Percentiles rank a stretch among this genome's conserved stretches.
phyloP scores from a whole-genome alignment of 441 rosid genomes.

The Pelargonium cotyledonis region DNA sequence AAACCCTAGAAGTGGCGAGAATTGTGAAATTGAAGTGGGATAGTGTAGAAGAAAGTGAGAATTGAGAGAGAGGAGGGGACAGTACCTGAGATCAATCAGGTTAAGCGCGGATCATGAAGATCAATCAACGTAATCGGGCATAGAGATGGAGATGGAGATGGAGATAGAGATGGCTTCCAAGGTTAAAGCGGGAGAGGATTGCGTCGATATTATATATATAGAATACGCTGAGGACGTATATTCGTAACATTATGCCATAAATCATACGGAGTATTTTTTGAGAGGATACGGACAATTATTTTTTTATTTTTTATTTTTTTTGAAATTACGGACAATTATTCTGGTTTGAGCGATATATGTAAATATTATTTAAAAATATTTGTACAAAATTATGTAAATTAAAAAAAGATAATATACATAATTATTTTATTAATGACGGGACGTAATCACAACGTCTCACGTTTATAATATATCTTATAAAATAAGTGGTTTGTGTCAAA shows the following conservation, averaged over 20 bases:
- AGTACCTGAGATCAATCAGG: neutral
- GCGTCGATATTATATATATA: neutral
- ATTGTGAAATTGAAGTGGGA: neutral
- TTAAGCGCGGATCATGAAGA: neutral
- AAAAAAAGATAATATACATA: too few relatives aligned
- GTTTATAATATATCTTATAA: too few relatives aligned
- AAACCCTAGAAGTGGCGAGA: slow-evolving; percentile 6
- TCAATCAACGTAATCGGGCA: neutral
- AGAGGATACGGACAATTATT: too few relatives aligned
- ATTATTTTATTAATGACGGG: too few relatives aligned
- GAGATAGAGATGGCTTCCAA: neutral
- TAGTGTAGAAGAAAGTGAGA: neutral
- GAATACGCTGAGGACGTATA: neutral
- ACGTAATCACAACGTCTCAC: too few relatives aligned
- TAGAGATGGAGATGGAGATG: neutral
- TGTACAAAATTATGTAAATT: too few relatives aligned
- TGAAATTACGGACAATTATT: too few relatives aligned
- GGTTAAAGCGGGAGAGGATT: slow-evolving; percentile 9
- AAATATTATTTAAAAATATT: too few relatives aligned
- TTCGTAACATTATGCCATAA: neutral
- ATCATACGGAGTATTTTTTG: neutral
- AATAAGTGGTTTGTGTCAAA: too few relatives aligned
- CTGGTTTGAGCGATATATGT: too few relatives aligned
- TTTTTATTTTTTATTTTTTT: too few relatives aligned
- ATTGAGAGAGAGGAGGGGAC: neutral